Conservation (phyloP, 202 grass and related monocot genomes). For the Thinopyrum obtusiflorum region DNA sequence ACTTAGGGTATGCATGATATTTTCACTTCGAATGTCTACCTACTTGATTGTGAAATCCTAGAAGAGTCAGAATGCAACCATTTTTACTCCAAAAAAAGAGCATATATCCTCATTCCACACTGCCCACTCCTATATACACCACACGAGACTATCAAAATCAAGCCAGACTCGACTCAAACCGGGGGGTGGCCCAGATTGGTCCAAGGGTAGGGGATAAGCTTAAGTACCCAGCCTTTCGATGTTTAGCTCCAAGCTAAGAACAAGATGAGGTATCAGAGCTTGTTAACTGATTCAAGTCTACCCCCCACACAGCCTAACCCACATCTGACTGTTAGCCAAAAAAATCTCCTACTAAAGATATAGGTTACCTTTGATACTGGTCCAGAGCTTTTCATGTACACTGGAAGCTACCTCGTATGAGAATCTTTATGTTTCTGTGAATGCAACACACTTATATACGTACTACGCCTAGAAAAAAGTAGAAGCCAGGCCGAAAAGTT, state of each 20-base stretch:
- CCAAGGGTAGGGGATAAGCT: not conserved
- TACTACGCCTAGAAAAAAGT: not conserved
- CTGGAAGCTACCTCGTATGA: not conserved
- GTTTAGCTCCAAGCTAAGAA: conserved; percentile 21
- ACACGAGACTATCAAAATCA: not conserved
- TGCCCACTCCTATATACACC: not conserved
- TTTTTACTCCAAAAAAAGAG: not conserved
- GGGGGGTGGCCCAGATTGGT: not conserved
- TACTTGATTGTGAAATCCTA: conserved; percentile 11
- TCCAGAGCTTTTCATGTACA: not conserved
- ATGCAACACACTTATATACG: not conserved
- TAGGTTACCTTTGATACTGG: not conserved
- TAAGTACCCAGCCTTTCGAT: conserved; percentile 1
- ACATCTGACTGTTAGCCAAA: not conserved
- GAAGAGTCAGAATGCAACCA: not conserved
- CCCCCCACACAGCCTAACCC: not conserved
- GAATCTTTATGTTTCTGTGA: not conserved
- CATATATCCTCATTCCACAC: not conserved
- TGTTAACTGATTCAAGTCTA: not conserved
- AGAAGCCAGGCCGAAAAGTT: not conserved
- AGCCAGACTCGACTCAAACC: not conserved
- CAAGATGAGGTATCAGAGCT: not conserved
- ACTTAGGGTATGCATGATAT: not conserved
- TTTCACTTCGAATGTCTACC: not conserved
- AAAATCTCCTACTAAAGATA: not conserved